These are phyloP conservation scores for Gnomoniopsis sp. DNA, from an alignment of 2,329 filamentous ascomycete genomes.

Conservation along the genomic window DNA sequence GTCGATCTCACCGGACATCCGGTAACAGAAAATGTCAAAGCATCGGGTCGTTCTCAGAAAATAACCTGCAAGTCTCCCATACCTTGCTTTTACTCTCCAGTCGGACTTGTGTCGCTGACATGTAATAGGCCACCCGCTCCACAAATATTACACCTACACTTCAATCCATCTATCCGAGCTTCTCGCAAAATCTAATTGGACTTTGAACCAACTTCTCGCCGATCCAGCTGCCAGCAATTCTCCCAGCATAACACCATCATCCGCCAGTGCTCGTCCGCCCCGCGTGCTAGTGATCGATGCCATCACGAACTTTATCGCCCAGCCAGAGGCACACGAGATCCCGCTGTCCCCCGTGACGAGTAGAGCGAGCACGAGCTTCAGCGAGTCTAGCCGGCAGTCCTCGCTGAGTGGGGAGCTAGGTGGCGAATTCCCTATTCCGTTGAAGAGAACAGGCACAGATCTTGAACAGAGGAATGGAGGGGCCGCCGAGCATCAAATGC, in stretches of 20 bases:
- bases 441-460: neutral
- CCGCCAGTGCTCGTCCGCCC: conserved; percentile 28
- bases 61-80: conserved; percentile 40
- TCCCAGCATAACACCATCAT: conserved; percentile 29
- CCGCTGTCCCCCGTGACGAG: conserved; percentile 47
- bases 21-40: conserved; percentile 36
- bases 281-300: conserved; percentile 61
- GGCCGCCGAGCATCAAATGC: conserved; percentile 47
- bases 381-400: conserved; percentile 15
- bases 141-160: conserved; percentile 60
- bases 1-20: conserved; percentile 46
- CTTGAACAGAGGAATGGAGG: conserved; percentile 7
- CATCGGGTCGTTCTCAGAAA: conserved; percentile 41
- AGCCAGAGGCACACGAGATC: conserved; percentile 40
- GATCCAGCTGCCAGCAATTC: conserved; percentile 30
- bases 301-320: conserved; percentile 51
- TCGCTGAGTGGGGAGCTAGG: conserved; percentile 14
- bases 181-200: conserved; percentile 42
- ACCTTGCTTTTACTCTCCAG: neutral
- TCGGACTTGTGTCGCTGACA: neutral
- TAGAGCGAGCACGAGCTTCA: conserved; percentile 26
- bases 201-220: conserved; percentile 45
- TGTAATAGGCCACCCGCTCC: conserved; percentile 55
- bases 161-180: conserved; percentile 58
- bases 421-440: neutral